Evolutionary conservation across 176 grass and related monocot genomes (phyloP), one percentile per base, ranked within the genome.

Genomic region (Chloris gayana): DNA sequence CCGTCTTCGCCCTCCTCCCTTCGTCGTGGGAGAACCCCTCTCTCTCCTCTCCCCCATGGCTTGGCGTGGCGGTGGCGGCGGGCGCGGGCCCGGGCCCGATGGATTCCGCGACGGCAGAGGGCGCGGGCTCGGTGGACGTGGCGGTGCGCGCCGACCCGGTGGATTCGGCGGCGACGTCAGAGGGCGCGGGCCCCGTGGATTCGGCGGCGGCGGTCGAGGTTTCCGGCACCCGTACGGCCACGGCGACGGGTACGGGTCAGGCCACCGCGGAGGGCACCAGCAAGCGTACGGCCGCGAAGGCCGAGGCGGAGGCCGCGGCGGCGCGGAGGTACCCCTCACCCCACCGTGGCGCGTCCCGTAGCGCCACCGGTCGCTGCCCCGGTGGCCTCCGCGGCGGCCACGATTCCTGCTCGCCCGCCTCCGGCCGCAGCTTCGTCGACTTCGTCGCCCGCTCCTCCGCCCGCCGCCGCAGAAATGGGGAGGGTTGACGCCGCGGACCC

Each of bases 1-100:
- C 14, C n/a, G 0, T 32, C 11, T 8, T 22, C 24, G 5, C 21
- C 53, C 24, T 37, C 14, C 64, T 39, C 6, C 27, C 8, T 46
- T 35, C 74, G 14, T 12, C 25, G 8, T 65, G 29, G 6, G 29
- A 22, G 74, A 75, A 47, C 32, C 74, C 58, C 26, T 4, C 5
- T 13, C 2, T 6, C 30, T 0, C 26, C 24, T 41, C 14, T 6
- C 5, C 44, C 39, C 39, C 77, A 88, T 88, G 86, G 80, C 74
- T 19, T 4, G 74, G 73, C 14, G 27, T 9, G 42, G 84, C n/a
- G n/a, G n/a, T n/a, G n/a, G n/a, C n/a, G n/a, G n/a, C n/a, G n/a
- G n/a, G n/a, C n/a, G n/a, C n/a, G n/a, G n/a, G n/a, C n/a, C n/a
- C n/a, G n/a, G n/a, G n/a, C n/a, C n/a, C n/a, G n/a, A n/a, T n/a